Conservation (phyloP, 1,284 basidiomycete genomes). For the Melampsora larici-populina region DNA sequence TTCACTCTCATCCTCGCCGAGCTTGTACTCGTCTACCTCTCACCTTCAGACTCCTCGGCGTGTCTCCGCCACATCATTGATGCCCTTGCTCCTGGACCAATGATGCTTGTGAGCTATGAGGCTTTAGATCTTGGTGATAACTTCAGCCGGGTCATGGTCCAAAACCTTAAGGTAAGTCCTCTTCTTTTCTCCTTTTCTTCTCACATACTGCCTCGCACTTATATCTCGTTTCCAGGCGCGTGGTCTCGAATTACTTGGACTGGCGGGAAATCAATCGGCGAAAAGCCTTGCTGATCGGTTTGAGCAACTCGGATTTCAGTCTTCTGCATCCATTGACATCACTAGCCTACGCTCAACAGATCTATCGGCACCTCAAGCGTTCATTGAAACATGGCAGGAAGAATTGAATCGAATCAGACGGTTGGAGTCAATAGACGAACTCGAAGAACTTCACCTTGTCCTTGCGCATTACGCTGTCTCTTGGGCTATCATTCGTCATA, state of each 20-base stretch:
- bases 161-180: slow-evolving; percentile 78
- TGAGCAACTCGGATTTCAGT: slow-evolving; percentile 4
- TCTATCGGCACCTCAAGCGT: not conserved
- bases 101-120: slow-evolving; percentile 67
- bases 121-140: slow-evolving; percentile 80
- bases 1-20: slow-evolving; percentile 70
- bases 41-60: slow-evolving; percentile 61
- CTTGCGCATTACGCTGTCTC: slow-evolving; percentile 80
- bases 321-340: slow-evolving; percentile 28
- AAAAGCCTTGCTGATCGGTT: not conserved
- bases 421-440: slow-evolving; percentile 81
- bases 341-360: slow-evolving; percentile 10
- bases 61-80: slow-evolving; percentile 63
- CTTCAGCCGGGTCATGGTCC: slow-evolving; percentile 82
- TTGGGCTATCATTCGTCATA: slow-evolving; percentile 60
- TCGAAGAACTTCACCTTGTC: slow-evolving; percentile 85
- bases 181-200: slow-evolving; percentile 64
- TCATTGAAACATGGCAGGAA: not conserved
- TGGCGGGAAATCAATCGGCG: not conserved
- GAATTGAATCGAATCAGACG: slow-evolving; percentile 62
- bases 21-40: slow-evolving; percentile 87
- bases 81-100: slow-evolving; percentile 58
- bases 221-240: slow-evolving; percentile 65
- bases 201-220: slow-evolving; percentile 61
- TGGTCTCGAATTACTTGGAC: slow-evolving; percentile 47